These are phyloP conservation scores for Vitis hybrid DNA, from an alignment of 177 flowering plant species.

Conservation along the genomic window DNA sequence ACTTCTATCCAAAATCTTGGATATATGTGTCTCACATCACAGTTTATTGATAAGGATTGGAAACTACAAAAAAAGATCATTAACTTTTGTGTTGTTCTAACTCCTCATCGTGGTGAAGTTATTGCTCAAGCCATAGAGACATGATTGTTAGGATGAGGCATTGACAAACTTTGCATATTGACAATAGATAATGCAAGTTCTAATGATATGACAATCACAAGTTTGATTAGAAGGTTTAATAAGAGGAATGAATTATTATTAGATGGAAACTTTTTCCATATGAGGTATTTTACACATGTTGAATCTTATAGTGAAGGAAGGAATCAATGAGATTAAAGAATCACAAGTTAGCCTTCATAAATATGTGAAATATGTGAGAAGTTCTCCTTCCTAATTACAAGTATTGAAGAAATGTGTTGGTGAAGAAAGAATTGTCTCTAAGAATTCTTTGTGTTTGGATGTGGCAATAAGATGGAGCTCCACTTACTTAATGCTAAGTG, in stretches of 20 bases:
- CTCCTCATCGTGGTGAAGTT: not conserved
- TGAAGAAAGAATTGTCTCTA: not conserved
- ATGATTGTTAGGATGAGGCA: not conserved
- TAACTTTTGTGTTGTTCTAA: not conserved
- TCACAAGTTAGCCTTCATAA: not conserved
- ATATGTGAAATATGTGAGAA: slow-evolving; percentile 2
- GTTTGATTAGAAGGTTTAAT: not conserved
- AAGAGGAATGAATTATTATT: slow-evolving; percentile 1
- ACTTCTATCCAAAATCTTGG: not conserved
- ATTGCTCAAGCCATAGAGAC: not conserved
- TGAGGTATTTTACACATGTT: slow-evolving; percentile 1
- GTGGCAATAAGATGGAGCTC: not conserved
- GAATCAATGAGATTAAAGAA: not conserved
- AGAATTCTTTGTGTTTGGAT: not conserved
- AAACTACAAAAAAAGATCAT: no score
- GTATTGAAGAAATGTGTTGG: not conserved
- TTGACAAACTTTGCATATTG: not conserved
- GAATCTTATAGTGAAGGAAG: not conserved
- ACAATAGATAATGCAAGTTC: not conserved
- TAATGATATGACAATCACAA: not conserved
- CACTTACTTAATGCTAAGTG: not conserved
- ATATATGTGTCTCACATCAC: not conserved
- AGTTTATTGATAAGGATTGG: not conserved
- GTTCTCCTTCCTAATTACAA: slow-evolving; percentile 1
- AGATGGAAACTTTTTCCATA: not conserved